A percentile compares a stretch with the other conserved stretches of the same genome.
These are phyloP conservation scores for Fusarium sororula DNA, from an alignment of 2,329 filamentous ascomycete species.

Conservation along the genomic window DNA sequence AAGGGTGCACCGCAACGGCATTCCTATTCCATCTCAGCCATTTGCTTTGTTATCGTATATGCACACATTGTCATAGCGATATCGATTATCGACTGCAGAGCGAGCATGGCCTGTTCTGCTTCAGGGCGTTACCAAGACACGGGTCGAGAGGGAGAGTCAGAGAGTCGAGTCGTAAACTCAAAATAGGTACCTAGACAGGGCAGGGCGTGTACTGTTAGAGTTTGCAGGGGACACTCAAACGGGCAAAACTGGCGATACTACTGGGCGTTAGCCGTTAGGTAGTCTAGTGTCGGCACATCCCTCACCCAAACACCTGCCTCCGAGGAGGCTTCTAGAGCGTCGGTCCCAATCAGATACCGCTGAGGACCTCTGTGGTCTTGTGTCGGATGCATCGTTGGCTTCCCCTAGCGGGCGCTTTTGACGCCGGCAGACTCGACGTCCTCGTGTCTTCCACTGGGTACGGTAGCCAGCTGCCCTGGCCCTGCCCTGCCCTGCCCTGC, in stretches of 20 bases:
- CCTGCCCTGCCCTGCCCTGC: neutral
- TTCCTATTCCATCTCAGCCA: neutral
- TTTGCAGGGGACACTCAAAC: conserved; percentile 2
- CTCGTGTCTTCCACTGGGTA: neutral
- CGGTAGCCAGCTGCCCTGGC: neutral
- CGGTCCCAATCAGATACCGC: conserved; percentile 13
- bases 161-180: neutral
- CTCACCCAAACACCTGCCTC: conserved; percentile 20
- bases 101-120: neutral
- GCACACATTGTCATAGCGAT: conserved; percentile 3
- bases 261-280: neutral
- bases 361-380: conserved; percentile 4
- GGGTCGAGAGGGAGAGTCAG: neutral
- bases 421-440: neutral
- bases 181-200: neutral
- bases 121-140: neutral
- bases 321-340: neutral
- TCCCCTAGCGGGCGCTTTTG: conserved; percentile 27
- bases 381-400: conserved; percentile 21
- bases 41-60: neutral
- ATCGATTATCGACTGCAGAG: neutral
- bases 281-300: conserved; percentile 15
- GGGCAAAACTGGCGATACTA: neutral
- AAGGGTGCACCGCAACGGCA: neutral
- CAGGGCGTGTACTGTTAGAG: neutral